Percentiles rank a stretch among this genome's conserved stretches.
These are phyloP conservation scores for Ceratobasidium sp. DNA, from an alignment of 1,284 basidiomycete species.

Conservation along the genomic window DNA sequence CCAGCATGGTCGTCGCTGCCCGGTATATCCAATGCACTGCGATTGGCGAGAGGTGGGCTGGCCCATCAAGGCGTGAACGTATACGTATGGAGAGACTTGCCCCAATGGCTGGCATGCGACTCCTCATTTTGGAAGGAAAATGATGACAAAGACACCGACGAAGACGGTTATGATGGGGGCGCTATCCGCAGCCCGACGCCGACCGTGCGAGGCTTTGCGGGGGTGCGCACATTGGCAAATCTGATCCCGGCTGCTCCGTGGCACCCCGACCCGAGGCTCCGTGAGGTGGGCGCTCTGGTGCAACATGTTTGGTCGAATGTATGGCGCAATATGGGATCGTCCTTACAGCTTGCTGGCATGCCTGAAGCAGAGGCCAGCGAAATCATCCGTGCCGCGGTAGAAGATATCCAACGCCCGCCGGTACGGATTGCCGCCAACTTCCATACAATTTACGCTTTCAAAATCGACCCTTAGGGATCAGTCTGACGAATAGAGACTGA, in stretches of 20 bases:
- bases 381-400: constrained; percentile 23
- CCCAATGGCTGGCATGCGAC: constrained; percentile 15
- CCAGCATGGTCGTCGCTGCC: constrained; percentile 18
- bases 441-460: constrained; percentile 27
- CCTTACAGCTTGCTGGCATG: constrained; percentile 10
- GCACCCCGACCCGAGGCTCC: constrained; percentile 2
- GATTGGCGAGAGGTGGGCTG: constrained; percentile 9
- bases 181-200: constrained; percentile 7
- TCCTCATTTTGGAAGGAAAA: constrained; percentile 31
- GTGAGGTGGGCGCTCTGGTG: constrained; percentile 12
- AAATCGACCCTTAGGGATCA: constrained; percentile 8
- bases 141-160: not conserved
- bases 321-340: constrained; percentile 31
- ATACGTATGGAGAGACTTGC: constrained; percentile 26
- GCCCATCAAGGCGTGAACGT: constrained; percentile 26
- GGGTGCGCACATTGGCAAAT: constrained; percentile 19
- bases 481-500: not conserved
- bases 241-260: constrained; percentile 19
- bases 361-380: constrained; percentile 4
- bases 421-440: constrained; percentile 29
- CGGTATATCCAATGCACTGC: constrained; percentile 19
- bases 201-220: constrained; percentile 1
- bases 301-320: constrained; percentile 25
- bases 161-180: not conserved
- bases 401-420: constrained; percentile 17